Base-by-base conservation (phyloP, 306 rosid genomes). In the Quercus parvula region DNA sequence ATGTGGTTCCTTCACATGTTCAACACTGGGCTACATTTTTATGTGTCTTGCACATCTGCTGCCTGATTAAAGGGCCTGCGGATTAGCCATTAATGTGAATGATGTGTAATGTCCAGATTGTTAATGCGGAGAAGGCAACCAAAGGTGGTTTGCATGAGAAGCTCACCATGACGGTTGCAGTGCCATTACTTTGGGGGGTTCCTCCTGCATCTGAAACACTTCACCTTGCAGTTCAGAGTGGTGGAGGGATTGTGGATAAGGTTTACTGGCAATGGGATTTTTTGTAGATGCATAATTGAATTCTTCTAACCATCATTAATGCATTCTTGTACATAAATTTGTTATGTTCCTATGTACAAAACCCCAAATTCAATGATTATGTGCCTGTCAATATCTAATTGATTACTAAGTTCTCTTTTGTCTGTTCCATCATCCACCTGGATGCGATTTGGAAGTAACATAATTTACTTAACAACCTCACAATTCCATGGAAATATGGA, bases 141-240 rank as follows among this genome's bases (percentile, higher is more conserved):
- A 92, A 80, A 87, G 96, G 97, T 27, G 97, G 97, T 75, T 76
- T 92, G 83, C 95, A 95, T 54, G 99, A 95, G 81, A 95, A 92
- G 86, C 88, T 95, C 83, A 92, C 94, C 77, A 95, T 95, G 99
- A 92, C 95, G 1, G 99, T 95, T 54, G 99, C 99, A 10, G 99
- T 95, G 71, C 99, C 99, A 49, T 88, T 95, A 56, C 91, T 95
- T 22, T 95, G 99, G 99, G 99, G 97, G 31, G 97, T 92, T 76
- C 99, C 99, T 83, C 99, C 99, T 28, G 99, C 87, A 71, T 91
- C 97, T 56, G 99, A 95, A 85, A 95, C 91, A 5, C 99, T 95
- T 75, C 99, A 90, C 84, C 94, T 92, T 4, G 99, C 98, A 15
- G 99, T 95, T 85, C 92, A 89, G 88, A 92, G 99, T 78, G 99